These are phyloP conservation scores for Aspergillus udagawae DNA, from an alignment of 2,329 filamentous ascomycete genomes.

Conservation along the genomic window DNA sequence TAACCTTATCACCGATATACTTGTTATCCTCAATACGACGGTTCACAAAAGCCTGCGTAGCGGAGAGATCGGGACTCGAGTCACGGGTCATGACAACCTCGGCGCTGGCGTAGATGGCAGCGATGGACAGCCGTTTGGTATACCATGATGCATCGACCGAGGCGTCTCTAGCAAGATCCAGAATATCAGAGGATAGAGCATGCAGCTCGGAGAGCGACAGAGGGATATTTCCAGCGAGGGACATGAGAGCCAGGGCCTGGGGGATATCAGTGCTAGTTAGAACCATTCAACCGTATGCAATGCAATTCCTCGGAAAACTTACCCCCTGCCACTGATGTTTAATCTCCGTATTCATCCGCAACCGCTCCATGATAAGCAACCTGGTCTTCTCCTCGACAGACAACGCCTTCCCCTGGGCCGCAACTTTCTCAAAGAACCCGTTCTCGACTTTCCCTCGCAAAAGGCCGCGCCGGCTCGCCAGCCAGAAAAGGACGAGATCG, in stretches of 20 bases:
- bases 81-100: slow-evolving; percentile 97
- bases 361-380: slow-evolving; percentile 67
- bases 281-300: not conserved
- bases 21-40: slow-evolving; percentile 68
- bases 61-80: slow-evolving; percentile 63
- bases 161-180: slow-evolving; percentile 76
- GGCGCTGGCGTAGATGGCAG: slow-evolving; percentile 67
- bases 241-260: slow-evolving; percentile 85
- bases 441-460: slow-evolving; percentile 34
- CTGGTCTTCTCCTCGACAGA: slow-evolving; percentile 64
- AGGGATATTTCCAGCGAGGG: slow-evolving; percentile 73
- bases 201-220: slow-evolving; percentile 74
- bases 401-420: slow-evolving; percentile 23
- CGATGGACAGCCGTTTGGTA: slow-evolving; percentile 61
- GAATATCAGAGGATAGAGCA: slow-evolving; percentile 84
- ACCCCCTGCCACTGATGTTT: slow-evolving; percentile 85
- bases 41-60: slow-evolving; percentile 76
- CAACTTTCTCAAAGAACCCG: slow-evolving; percentile 19
- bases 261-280: not conserved
- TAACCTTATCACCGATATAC: slow-evolving; percentile 58
- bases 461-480: slow-evolving; percentile 38
- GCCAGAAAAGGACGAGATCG: slow-evolving; percentile 61
- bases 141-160: slow-evolving; percentile 89
- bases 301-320: slow-evolving; percentile 25
- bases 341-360: slow-evolving; percentile 69